Evolutionary conservation across 306 rosid species (phyloP).

Genomic region (Cicer cuneatum): DNA sequence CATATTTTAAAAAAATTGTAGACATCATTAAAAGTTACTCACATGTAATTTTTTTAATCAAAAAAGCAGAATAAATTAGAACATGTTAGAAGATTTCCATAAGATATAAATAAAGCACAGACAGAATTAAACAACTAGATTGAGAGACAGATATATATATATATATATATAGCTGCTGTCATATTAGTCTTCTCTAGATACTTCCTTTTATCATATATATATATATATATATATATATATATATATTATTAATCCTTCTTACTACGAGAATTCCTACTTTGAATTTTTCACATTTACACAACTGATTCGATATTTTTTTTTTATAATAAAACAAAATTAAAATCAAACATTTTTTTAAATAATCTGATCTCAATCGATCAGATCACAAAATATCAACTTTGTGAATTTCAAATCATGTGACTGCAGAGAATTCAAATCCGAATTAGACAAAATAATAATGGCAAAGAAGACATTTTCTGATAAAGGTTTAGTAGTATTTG

Average conservation of each 20-base stretch:
- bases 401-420: too few relatives aligned
- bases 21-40: slow-evolving; percentile 6
- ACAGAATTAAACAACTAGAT: not conserved
- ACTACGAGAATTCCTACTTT: too few relatives aligned
- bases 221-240: not conserved
- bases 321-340: too few relatives aligned
- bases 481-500: slow-evolving; percentile 15
- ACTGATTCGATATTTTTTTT: too few relatives aligned
- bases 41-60: not conserved
- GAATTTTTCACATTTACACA: too few relatives aligned
- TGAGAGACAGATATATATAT: not conserved
- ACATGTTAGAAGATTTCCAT: slow-evolving; percentile 4
- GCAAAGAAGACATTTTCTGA: slow-evolving; percentile 43
- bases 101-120: not conserved
- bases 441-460: slow-evolving; percentile 39
- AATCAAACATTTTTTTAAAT: too few relatives aligned
- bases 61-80: slow-evolving; percentile 2
- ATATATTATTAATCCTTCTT: slow-evolving; percentile 1
- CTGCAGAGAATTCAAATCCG: not conserved
- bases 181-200: too few relatives aligned
- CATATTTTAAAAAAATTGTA: not conserved
- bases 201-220: too few relatives aligned
- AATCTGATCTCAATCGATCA: too few relatives aligned
- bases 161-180: not conserved
- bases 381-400: too few relatives aligned